A percentile compares a stretch with the other conserved stretches of the same genome.
Conservation (phyloP, 2,329 filamentous ascomycete species). For the Diaporthe vaccinii region DNA sequence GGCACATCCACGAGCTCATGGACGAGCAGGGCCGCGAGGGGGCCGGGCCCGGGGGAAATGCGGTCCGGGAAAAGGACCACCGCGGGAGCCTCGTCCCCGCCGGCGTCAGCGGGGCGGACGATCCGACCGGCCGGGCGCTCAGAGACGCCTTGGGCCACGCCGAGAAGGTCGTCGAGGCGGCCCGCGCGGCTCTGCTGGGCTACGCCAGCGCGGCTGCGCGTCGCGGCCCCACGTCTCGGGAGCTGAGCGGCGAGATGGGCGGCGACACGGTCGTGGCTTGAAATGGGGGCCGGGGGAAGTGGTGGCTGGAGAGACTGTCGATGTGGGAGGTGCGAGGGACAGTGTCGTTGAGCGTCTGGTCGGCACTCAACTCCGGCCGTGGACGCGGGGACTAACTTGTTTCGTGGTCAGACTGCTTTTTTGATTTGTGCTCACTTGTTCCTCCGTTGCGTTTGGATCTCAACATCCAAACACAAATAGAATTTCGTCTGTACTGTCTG, state of each 20-base stretch:
- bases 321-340: neutral
- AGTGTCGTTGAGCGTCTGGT: neutral
- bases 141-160: slow-evolving; percentile 59
- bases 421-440: neutral
- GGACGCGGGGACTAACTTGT: neutral
- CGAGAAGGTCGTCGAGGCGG: slow-evolving; percentile 62
- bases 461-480: neutral
- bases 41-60: neutral
- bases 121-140: slow-evolving; percentile 59
- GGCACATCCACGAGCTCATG: slow-evolving; percentile 70
- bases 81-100: neutral
- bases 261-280: slow-evolving; percentile 62
- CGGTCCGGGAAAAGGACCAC: neutral
- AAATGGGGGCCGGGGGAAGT: neutral
- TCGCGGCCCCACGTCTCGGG: slow-evolving; percentile 65
- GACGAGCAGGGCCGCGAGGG: slow-evolving; percentile 53
- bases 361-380: slow-evolving; percentile 8
- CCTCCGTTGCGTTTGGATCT: neutral
- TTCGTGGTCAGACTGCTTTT: neutral
- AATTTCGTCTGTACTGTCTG: too few relatives aligned
- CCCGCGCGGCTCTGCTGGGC: slow-evolving; percentile 57
- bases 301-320: neutral
- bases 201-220: slow-evolving; percentile 52
- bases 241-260: slow-evolving; percentile 73
- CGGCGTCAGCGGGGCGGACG: slow-evolving; percentile 42